phyloP scores from a whole-genome alignment of 106 monocot genomes.

The Dendrobium officinale region DNA sequence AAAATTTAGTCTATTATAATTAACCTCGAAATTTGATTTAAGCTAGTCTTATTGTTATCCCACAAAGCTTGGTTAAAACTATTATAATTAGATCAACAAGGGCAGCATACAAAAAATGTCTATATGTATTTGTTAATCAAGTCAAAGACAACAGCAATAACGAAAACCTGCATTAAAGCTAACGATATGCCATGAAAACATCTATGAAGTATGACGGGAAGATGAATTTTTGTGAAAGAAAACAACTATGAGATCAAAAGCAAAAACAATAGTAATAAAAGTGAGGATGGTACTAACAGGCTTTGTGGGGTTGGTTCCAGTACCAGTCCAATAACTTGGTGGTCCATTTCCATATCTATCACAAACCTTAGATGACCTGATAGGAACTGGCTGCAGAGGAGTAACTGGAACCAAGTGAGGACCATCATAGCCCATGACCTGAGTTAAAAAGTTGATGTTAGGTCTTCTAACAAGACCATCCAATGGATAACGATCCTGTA shows the following conservation, averaged over 20 bases:
- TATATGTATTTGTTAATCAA: too few relatives aligned
- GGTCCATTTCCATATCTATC: slow-evolving; percentile 53
- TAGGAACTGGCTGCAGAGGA: slow-evolving; percentile 46
- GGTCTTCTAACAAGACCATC: slow-evolving; percentile 61
- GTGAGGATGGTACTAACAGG: slow-evolving; percentile 41
- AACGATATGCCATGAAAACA: too few relatives aligned
- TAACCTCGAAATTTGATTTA: too few relatives aligned
- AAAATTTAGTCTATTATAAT: too few relatives aligned
- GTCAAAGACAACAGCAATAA: too few relatives aligned
- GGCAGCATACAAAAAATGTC: too few relatives aligned
- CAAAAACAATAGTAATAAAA: background rate
- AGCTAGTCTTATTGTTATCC: too few relatives aligned
- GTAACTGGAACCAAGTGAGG: slow-evolving; percentile 48
- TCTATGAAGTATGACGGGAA: too few relatives aligned
- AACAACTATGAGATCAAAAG: background rate
- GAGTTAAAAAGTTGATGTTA: slow-evolving; percentile 40
- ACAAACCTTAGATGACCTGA: slow-evolving; percentile 30
- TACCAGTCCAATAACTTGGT: slow-evolving; percentile 71
- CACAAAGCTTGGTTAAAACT: too few relatives aligned
- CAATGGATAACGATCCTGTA: slow-evolving; percentile 47
- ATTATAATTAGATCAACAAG: too few relatives aligned
- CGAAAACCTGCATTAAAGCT: too few relatives aligned
- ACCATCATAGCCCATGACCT: slow-evolving; percentile 29
- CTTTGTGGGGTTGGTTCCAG: slow-evolving; percentile 83
- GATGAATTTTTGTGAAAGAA: background rate